Evolutionary conservation across 257 asterid species (phyloP), one percentile per base, ranked within the genome.

Genomic region (Petunia axillaris): DNA sequence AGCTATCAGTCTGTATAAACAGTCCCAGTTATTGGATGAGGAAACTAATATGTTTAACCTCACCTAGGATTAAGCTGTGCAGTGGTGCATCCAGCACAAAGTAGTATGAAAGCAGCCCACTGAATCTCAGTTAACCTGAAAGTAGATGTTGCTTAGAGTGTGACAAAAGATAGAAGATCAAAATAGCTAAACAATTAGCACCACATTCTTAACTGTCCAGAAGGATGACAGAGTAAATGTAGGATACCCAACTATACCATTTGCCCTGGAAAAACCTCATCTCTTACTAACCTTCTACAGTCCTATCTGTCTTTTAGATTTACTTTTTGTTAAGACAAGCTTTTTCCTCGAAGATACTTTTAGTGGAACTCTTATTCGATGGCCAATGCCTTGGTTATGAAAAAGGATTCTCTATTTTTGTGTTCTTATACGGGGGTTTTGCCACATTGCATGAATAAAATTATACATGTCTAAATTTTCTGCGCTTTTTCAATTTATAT

Each of bases 61-160:
- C 85, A 96, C 99, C 88, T 91, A 46, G 98, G 88, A 78, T 91
- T 94, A 55, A 96, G 99, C 86, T 94, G 99, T 16, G 99, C 99
- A 35, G 99, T 96, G 82, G 99, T 96, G 92, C 99, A 96, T 79
- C 99, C 99, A n/a, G 98, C 99, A 86, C 98, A 90, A 84, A 96
- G 85, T 85, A 96, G 90, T 85, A 94, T 77, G 85, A 96, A 96
- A 78, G 98, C 99, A 46, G 98, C 95, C 98, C 99, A 96, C 83
- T 96, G 99, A 81, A 91, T 89, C 87, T 94, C 96, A 84, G 97
- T 96, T 88, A 96, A 85, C 94, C 98, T 96, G 91, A 40, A 87
- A 63, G 60, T 50, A 66, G 48, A 67, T 44, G 39, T 48, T 50
- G 62, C 63, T 73, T 73, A 11, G 52, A 25, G 57, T 52, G 14